Conservation (phyloP, 2,329 filamentous ascomycete genomes). For the Colletotrichum limetticola region DNA sequence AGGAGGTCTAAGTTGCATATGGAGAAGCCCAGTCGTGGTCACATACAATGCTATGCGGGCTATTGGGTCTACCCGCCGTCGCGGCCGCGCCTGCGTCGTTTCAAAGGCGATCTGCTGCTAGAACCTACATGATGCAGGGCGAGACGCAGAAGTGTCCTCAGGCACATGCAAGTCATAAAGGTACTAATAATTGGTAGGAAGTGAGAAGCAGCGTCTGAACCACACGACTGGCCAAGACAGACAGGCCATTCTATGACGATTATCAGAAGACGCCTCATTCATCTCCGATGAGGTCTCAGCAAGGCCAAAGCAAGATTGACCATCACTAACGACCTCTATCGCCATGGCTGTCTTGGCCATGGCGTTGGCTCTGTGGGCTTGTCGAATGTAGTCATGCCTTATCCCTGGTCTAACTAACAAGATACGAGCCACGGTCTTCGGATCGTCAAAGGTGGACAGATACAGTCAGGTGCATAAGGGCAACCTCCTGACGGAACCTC, state of each 20-base stretch:
- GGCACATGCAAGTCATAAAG: constrained; percentile 32
- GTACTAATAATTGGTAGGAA: background rate
- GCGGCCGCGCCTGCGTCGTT: constrained; percentile 33
- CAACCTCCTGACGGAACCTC: constrained; percentile 32
- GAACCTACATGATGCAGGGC: constrained; percentile 31
- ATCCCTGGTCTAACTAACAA: background rate
- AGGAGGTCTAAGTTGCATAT: constrained; percentile 22
- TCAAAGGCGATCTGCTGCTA: constrained; percentile 32
- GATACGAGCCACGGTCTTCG: background rate
- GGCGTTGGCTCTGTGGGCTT: constrained; percentile 1
- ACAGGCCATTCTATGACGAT: constrained; percentile 18
- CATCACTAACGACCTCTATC: background rate
- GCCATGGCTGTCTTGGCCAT: background rate
- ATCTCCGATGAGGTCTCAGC: constrained; percentile 31
- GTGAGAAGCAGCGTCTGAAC: background rate
- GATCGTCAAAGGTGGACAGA: constrained; percentile 7
- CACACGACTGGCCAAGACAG: constrained; percentile 11
- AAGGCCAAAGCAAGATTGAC: background rate
- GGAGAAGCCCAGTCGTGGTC: constrained; percentile 11
- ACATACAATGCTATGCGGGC: background rate
- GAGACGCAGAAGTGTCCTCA: constrained; percentile 25
- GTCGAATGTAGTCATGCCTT: constrained; percentile 2
- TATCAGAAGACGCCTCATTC: background rate
- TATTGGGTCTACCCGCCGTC: constrained; percentile 19
- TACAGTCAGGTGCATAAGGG: constrained; percentile 37